Percentiles rank a stretch among this genome's conserved stretches.
These are phyloP conservation scores for Ajuga reptans DNA, from an alignment of 305 asterid species.

Conservation along the genomic window DNA sequence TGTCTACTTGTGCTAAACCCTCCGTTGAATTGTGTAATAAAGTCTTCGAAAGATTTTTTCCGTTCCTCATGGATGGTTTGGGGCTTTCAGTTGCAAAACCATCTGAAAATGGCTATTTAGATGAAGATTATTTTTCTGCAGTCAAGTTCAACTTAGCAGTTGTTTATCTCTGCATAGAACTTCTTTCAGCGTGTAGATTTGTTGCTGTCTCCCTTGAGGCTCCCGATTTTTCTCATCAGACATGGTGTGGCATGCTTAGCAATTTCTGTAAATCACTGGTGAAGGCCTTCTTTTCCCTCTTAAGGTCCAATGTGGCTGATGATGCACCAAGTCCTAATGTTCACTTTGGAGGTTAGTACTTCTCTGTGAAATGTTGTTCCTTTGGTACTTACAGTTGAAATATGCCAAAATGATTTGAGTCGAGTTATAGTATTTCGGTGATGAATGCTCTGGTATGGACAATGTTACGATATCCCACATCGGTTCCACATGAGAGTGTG, in stretches of 20 bases:
- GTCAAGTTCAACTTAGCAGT: conserved; percentile 46
- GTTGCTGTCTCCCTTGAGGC: conserved; percentile 39
- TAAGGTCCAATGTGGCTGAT: conserved; percentile 36
- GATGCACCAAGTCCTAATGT: conserved; percentile 35
- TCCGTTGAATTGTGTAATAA: conserved; percentile 57
- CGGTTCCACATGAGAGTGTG: too few species aligned
- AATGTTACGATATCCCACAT: too few species aligned
- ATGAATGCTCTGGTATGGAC: not conserved
- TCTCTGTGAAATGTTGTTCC: conserved; percentile 3
- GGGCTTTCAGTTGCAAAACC: conserved; percentile 48
- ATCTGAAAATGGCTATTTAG: conserved; percentile 21
- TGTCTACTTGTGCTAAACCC: conserved; percentile 56
- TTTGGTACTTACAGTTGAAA: conserved; percentile 9
- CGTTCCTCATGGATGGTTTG: conserved; percentile 48
- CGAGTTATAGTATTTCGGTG: not conserved
- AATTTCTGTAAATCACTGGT: conserved; percentile 41
- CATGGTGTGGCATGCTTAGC: conserved; percentile 49
- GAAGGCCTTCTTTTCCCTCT: conserved; percentile 39
- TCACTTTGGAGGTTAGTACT: conserved; percentile 51
- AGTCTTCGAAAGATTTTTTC: conserved; percentile 61
- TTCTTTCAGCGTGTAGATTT: conserved; percentile 73
- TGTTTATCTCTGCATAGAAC: conserved; percentile 60
- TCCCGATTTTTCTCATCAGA: conserved; percentile 34
- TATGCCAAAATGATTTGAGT: conserved; percentile 2
- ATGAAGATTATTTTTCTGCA: conserved; percentile 26